These are phyloP conservation scores for Nannizzia gypsea DNA, from an alignment of 2,329 filamentous ascomycete genomes.

Conservation along the genomic window DNA sequence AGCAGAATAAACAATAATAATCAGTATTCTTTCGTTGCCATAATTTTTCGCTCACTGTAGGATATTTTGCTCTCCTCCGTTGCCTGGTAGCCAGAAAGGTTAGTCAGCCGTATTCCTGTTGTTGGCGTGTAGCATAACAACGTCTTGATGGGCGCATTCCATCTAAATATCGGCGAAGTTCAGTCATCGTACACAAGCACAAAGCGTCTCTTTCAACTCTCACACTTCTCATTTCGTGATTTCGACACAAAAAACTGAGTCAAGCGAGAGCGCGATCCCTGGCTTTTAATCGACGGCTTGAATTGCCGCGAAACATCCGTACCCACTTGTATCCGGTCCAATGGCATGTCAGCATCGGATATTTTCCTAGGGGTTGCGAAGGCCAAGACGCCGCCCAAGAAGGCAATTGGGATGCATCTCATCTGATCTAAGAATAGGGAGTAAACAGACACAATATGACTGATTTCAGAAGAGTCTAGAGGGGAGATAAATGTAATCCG, in stretches of 20 bases:
- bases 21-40: not conserved
- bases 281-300: not conserved
- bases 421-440: too few species aligned
- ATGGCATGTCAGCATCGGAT: not conserved
- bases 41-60: too few species aligned
- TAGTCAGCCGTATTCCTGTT: not conserved
- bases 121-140: not conserved
- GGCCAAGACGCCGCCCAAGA: not conserved
- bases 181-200: not conserved
- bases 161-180: not conserved
- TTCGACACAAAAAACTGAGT: not conserved
- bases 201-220: not conserved
- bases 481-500: not conserved
- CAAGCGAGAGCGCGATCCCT: not conserved
- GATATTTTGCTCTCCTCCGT: too few species aligned
- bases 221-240: not conserved
- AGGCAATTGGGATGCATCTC: too few species aligned
- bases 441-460: not conserved
- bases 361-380: not conserved
- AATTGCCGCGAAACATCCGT: constrained; percentile 2
- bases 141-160: too few species aligned
- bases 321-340: not conserved
- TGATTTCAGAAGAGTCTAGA: not conserved
- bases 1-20: not conserved
- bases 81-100: not conserved